Percentiles rank a stretch among this genome's conserved stretches.
phyloP scores from a whole-genome alignment of 805 yeast genomes.

The Candida tibetensis region DNA sequence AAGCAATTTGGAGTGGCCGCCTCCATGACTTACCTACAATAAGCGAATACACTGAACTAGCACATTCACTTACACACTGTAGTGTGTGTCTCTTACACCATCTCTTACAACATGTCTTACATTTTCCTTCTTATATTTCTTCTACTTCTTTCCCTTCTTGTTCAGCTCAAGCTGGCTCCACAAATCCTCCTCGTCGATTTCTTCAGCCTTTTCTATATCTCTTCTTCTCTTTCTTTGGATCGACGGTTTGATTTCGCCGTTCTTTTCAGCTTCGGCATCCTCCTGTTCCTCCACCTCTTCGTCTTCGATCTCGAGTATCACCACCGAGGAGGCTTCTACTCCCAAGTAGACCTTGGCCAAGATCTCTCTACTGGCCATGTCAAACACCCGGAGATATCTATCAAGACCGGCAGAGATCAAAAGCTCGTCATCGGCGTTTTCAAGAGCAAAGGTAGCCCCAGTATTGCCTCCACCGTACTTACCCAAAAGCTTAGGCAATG shows the following conservation, averaged over 20 bases:
- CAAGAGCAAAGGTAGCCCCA: conserved; percentile 75
- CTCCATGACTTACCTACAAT: no score
- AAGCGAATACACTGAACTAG: no score
- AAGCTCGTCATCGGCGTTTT: conserved; percentile 36
- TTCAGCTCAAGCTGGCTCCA: conserved; percentile 37
- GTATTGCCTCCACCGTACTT: conserved; percentile 54
- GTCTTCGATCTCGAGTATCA: conserved; percentile 49
- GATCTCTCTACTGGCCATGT: conserved; percentile 54
- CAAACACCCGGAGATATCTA: conserved; percentile 77
- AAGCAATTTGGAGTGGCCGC: no score
- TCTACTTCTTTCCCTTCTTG: conserved; percentile 33
- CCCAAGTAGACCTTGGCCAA: conserved; percentile 75
- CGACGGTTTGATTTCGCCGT: conserved; percentile 5
- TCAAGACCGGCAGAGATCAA: conserved; percentile 84
- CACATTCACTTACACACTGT: no score
- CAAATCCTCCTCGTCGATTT: conserved; percentile 35
- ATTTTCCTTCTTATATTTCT: conserved; percentile 16
- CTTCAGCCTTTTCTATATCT: conserved; percentile 22
- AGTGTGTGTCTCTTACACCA: no score
- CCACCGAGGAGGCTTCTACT: conserved; percentile 57
- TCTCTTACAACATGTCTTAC: no score
- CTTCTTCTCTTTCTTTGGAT: conserved; percentile 22
- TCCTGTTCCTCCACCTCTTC: conserved; percentile 32
- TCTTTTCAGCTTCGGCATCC: conserved; percentile 11
- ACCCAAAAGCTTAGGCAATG: conserved; percentile 56